Evolutionary conservation across 140 eudicot genomes (phyloP).

Genomic region (Eryngium alpinum): DNA sequence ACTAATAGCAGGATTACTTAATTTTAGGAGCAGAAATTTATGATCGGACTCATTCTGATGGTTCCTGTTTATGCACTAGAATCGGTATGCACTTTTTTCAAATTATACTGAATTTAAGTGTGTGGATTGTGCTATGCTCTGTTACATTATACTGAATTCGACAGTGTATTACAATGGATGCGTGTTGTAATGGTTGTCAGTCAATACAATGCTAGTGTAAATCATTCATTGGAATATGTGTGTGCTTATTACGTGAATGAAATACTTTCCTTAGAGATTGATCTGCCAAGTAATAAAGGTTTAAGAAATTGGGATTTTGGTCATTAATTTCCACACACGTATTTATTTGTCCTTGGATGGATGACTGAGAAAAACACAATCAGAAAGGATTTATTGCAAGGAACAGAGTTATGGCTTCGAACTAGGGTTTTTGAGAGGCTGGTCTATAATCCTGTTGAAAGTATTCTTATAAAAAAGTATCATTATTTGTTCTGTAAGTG

Average conservation of each 20-base stretch:
- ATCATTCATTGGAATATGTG: not conserved
- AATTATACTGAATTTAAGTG: no score
- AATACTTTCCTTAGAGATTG: not conserved
- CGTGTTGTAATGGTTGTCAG: not conserved
- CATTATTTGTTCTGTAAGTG: no score
- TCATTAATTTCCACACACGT: no score
- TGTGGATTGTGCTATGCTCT: not conserved
- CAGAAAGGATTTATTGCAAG: no score
- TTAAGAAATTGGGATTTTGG: no score
- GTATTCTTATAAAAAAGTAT: no score
- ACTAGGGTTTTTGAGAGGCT: no score
- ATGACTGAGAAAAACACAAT: no score
- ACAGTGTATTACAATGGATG: not conserved
- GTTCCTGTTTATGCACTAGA: constrained; percentile 92
- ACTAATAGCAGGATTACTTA: constrained; percentile 21
- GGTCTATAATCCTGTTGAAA: no score
- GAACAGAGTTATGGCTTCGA: no score
- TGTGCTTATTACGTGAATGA: not conserved
- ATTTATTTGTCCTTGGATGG: no score
- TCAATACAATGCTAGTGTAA: not conserved
- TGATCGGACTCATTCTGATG: constrained; percentile 85
- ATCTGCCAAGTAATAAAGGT: not conserved
- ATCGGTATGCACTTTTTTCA: constrained; percentile 45
- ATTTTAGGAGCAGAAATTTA: constrained; percentile 88
- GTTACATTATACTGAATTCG: not conserved